Percentiles rank a stretch among this genome's conserved stretches.
Evolutionary conservation across 139 green algal species (phyloP).

Genomic region (Zygnema cylindricum): DNA sequence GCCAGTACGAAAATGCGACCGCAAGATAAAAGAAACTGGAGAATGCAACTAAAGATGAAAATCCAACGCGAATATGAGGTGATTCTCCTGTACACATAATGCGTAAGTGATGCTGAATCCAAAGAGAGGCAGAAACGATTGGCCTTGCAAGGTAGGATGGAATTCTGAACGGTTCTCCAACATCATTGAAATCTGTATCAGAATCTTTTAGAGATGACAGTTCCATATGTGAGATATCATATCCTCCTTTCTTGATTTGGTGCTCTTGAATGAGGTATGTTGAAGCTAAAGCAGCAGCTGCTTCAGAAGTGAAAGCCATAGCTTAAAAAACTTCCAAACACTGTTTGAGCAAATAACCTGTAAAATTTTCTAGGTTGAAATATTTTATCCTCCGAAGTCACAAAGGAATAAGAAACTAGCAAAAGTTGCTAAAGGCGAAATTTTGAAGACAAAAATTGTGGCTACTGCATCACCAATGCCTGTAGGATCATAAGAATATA

Average conservation of each 20-base stretch:
- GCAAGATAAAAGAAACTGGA: conserved; percentile 12
- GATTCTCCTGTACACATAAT: conserved; percentile 12
- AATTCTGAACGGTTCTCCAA: not conserved
- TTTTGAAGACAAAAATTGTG: too few species aligned
- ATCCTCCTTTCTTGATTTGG: not conserved
- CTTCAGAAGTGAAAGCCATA: not conserved
- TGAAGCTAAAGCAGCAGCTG: not conserved
- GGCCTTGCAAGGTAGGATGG: not conserved
- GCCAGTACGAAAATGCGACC: not conserved
- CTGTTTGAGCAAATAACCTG: too few species aligned
- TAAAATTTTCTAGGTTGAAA: too few species aligned
- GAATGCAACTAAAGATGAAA: conserved; percentile 3
- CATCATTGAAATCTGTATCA: not conserved
- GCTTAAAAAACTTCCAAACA: too few species aligned
- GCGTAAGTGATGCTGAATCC: conserved; percentile 13
- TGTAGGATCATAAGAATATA: too few species aligned
- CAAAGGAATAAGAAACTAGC: too few species aligned
- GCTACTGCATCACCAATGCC: too few species aligned
- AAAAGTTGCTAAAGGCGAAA: too few species aligned
- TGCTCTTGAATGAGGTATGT: not conserved
- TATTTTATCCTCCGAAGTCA: too few species aligned
- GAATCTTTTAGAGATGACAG: not conserved
- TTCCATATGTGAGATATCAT: not conserved
- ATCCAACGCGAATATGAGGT: not conserved
- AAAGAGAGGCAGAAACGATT: not conserved